Conservation (phyloP, 352 stramenopile genomes). For the Halophytophthora batemanensis region DNA sequence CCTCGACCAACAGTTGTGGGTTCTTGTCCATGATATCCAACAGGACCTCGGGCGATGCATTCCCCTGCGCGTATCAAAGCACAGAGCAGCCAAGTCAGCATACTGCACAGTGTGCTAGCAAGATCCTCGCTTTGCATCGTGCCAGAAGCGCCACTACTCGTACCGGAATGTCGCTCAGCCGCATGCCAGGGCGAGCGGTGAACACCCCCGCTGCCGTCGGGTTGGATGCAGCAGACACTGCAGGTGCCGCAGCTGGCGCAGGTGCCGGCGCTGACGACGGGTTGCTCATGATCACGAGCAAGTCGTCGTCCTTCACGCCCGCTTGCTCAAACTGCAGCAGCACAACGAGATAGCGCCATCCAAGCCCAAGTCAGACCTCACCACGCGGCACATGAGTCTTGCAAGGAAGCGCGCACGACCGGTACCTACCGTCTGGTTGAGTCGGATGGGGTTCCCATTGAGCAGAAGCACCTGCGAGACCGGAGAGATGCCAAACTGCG, state of each 20-base stretch:
- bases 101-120: neutral
- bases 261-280: conserved; percentile 18
- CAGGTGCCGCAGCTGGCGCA: conserved; percentile 1
- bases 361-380: no score
- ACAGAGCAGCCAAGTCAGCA: conserved; percentile 17
- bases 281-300: conserved; percentile 64
- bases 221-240: conserved; percentile 10
- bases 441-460: conserved; percentile 48
- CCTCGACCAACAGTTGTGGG: conserved; percentile 59
- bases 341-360: neutral
- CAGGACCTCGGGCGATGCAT: conserved; percentile 69
- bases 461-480: conserved; percentile 58
- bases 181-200: conserved; percentile 61
- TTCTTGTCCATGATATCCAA: conserved; percentile 86
- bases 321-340: conserved; percentile 59
- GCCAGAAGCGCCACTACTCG: no score
- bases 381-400: neutral
- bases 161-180: conserved; percentile 77
- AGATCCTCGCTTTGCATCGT: neutral
- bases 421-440: conserved; percentile 53
- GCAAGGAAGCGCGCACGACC: neutral
- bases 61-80: conserved; percentile 14
- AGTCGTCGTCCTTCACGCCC: conserved; percentile 66
- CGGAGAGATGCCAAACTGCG: conserved; percentile 65
- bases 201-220: conserved; percentile 17